phyloP scores from a whole-genome alignment of 2,329 filamentous ascomycete genomes.

The Sordariomycetes sp. region DNA sequence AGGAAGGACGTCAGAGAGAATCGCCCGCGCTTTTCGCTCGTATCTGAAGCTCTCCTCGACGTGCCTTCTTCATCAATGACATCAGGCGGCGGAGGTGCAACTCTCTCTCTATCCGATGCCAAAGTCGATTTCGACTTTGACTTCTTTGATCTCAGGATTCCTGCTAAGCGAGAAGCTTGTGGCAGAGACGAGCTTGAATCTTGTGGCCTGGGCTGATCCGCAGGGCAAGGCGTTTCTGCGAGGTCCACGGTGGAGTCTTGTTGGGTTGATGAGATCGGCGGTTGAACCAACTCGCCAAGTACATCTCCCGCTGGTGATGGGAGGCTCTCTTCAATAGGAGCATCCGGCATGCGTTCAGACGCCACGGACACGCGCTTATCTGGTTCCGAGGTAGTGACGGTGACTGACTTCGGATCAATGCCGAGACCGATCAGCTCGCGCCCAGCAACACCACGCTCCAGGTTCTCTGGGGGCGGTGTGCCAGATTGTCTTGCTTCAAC shows the following conservation, averaged over 20 bases:
- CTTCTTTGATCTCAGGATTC: slow-evolving; percentile 36
- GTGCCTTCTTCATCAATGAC: slow-evolving; percentile 39
- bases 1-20: slow-evolving; percentile 67
- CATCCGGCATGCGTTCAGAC: slow-evolving; percentile 13
- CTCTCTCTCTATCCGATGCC: slow-evolving; percentile 27
- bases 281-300: background rate
- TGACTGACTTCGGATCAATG: slow-evolving; percentile 43
- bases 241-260: background rate
- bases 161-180: slow-evolving; percentile 15
- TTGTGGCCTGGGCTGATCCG: slow-evolving; percentile 1
- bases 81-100: slow-evolving; percentile 22
- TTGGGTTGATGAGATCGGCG: background rate
- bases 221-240: no score
- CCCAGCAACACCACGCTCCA: slow-evolving; percentile 52
- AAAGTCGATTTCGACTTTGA: slow-evolving; percentile 41
- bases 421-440: slow-evolving; percentile 48
- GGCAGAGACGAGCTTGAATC: slow-evolving; percentile 11
- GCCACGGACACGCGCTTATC: slow-evolving; percentile 24
- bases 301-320: background rate
- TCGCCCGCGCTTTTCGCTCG: slow-evolving; percentile 32
- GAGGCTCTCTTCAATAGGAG: slow-evolving; percentile 8
- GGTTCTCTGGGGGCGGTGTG: slow-evolving; percentile 42
- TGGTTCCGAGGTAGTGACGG: slow-evolving; percentile 43
- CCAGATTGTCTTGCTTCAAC: slow-evolving; percentile 42
- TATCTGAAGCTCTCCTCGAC: slow-evolving; percentile 45